Conservation (phyloP, 2,329 filamentous ascomycete genomes). For the Fusarium sp. region DNA sequence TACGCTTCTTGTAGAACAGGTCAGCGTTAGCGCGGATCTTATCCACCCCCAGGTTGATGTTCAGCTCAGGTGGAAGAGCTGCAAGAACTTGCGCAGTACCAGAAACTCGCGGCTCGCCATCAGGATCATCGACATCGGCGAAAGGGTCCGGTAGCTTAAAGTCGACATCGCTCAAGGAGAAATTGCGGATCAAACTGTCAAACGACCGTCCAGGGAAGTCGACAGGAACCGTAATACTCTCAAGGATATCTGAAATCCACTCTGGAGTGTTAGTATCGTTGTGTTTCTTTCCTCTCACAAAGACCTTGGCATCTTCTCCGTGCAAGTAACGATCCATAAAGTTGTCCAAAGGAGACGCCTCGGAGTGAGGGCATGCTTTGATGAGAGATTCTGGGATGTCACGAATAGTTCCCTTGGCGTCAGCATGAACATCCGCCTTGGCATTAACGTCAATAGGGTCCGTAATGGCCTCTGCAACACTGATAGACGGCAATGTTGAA, state of each 20-base stretch:
- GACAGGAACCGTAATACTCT: conserved; percentile 84
- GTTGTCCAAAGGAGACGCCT: conserved; percentile 85
- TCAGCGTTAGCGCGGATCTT: conserved; percentile 81
- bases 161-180: conserved; percentile 85
- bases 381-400: conserved; percentile 81
- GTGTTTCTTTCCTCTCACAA: conserved; percentile 81
- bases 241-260: conserved; percentile 86
- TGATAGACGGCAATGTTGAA: conserved; percentile 77
- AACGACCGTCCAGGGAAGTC: conserved; percentile 86
- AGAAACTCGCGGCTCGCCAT: conserved; percentile 81
- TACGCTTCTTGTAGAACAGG: conserved; percentile 80
- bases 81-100: conserved; percentile 85
- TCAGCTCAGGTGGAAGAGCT: conserved; percentile 84
- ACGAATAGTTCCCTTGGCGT: conserved; percentile 78
- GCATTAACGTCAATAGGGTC: conserved; percentile 75
- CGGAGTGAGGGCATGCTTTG: conserved; percentile 78
- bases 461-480: conserved; percentile 81
- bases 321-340: conserved; percentile 85
- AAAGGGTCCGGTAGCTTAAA: conserved; percentile 86
- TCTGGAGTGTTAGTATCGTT: conserved; percentile 76
- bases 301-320: conserved; percentile 81
- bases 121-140: conserved; percentile 79
- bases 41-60: conserved; percentile 83
- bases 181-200: conserved; percentile 86
- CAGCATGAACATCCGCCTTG: conserved; percentile 73